Evolutionary conservation across 2,329 filamentous ascomycete genomes (phyloP).

Genomic region (Fusarium nanum): DNA sequence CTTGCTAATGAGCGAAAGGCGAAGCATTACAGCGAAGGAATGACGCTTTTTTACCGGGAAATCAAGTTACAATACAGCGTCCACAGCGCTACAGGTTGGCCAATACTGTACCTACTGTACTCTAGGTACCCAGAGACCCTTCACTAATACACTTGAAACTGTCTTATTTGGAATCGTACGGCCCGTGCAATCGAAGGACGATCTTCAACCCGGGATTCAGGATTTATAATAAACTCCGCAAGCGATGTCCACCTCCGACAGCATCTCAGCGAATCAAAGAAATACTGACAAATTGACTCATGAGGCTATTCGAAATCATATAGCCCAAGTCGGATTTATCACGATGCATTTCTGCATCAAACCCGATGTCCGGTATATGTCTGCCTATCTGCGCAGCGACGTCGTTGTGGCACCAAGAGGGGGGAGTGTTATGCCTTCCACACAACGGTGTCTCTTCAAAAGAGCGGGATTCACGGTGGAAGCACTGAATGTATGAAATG

Average conservation of each 20-base stretch:
- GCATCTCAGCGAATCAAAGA: slow-evolving; percentile 1
- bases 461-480: slow-evolving; percentile 35
- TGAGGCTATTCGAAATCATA: slow-evolving; percentile 10
- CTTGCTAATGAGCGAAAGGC: slow-evolving; percentile 2
- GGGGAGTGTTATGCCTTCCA: slow-evolving; percentile 32
- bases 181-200: slow-evolving; percentile 18
- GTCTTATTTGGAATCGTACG: slow-evolving; percentile 23
- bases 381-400: slow-evolving; percentile 33
- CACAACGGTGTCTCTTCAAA: slow-evolving; percentile 36
- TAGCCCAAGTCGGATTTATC: background rate
- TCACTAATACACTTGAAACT: slow-evolving; percentile 34
- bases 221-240: slow-evolving; percentile 35
- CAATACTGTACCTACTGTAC: background rate
- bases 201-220: slow-evolving; percentile 9
- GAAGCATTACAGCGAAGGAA: background rate
- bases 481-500: slow-evolving; percentile 13
- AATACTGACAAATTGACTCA: slow-evolving; percentile 16
- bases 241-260: slow-evolving; percentile 24
- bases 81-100: background rate
- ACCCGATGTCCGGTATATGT: background rate
- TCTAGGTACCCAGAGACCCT: background rate
- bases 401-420: slow-evolving; percentile 31
- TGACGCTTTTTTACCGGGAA: background rate
- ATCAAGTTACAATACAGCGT: background rate
- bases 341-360: background rate